Evolutionary conservation across 441 rosid genomes (phyloP).

Genomic region (Erodium texanum): DNA sequence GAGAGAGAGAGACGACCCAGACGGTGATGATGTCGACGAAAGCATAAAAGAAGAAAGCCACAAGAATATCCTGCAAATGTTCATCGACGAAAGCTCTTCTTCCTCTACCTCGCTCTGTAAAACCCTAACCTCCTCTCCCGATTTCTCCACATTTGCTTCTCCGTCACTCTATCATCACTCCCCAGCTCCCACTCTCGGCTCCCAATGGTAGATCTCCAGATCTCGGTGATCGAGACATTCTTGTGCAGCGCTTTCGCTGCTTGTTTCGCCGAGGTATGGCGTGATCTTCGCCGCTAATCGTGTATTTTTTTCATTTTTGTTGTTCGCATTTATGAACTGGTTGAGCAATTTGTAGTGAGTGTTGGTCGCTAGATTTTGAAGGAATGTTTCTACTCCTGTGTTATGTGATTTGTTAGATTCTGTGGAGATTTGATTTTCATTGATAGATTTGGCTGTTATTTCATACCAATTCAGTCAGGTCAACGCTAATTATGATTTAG

Average conservation of each 20-base stretch:
- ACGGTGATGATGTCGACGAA: not conserved
- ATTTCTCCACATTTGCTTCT: constrained; percentile 21
- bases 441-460: not conserved
- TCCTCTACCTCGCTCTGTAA: not conserved
- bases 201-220: constrained; percentile 65
- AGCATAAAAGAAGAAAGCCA: not conserved
- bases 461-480: not conserved
- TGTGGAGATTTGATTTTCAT: not conserved
- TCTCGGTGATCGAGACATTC: constrained; percentile 73
- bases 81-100: not conserved
- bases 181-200: constrained; percentile 6
- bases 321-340: not conserved
- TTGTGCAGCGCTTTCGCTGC: constrained; percentile 91
- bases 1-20: not conserved
- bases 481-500: not conserved
- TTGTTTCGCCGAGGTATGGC: constrained; percentile 85
- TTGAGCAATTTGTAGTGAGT: not conserved
- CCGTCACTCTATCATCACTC: constrained; percentile 1
- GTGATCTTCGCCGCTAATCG: not conserved
- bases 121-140: not conserved
- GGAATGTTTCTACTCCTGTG: not conserved
- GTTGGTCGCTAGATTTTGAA: not conserved
- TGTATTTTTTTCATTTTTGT: not conserved
- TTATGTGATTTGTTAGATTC: too few species aligned
- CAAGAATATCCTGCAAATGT: not conserved